Evolutionary conservation across 1,139 yeast genomes (phyloP).

Genomic region (Candida glucosophila): DNA sequence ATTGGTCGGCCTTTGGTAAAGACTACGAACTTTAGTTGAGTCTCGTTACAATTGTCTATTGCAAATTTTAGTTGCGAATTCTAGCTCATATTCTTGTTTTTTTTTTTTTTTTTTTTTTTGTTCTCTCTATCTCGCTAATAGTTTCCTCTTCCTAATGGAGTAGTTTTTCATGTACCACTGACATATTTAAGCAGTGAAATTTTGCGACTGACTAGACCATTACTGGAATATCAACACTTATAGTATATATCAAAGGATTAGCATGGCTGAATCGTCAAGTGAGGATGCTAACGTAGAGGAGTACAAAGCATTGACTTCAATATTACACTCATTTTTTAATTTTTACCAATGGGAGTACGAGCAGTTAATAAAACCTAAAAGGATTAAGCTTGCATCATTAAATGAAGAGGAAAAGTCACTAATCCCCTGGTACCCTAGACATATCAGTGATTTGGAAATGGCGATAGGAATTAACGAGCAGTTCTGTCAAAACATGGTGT

Average conservation of each 20-base stretch:
- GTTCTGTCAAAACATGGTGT: slow-evolving; percentile 41
- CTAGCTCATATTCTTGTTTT: too few species aligned
- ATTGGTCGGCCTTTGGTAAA: slow-evolving; percentile 35
- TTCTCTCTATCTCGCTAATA: too few species aligned
- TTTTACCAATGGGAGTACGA: slow-evolving; percentile 29
- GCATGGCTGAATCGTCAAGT: too few species aligned
- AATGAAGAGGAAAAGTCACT: slow-evolving; percentile 30
- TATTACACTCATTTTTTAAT: slow-evolving; percentile 28
- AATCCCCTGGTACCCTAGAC: slow-evolving; percentile 44
- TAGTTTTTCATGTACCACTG: too few species aligned
- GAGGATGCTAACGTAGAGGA: slow-evolving; percentile 18
- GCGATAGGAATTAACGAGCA: slow-evolving; percentile 42
- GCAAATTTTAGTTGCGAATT: too few species aligned
- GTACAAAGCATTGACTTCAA: slow-evolving; percentile 28
- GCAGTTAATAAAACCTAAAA: slow-evolving; percentile 26
- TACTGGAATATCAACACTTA: too few species aligned
- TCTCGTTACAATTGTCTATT: too few species aligned
- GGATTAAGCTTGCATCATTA: slow-evolving; percentile 20
- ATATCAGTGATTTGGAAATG: slow-evolving; percentile 34
- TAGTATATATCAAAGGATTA: too few species aligned
- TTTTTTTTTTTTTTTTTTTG: too few species aligned
- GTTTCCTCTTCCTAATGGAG: too few species aligned
- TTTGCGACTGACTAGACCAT: too few species aligned
- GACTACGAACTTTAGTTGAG: slow-evolving; percentile 25
- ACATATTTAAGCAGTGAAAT: too few species aligned